phyloP scores from a whole-genome alignment of 2,329 filamentous ascomycete species.

The Stachybotrys echinatus region DNA sequence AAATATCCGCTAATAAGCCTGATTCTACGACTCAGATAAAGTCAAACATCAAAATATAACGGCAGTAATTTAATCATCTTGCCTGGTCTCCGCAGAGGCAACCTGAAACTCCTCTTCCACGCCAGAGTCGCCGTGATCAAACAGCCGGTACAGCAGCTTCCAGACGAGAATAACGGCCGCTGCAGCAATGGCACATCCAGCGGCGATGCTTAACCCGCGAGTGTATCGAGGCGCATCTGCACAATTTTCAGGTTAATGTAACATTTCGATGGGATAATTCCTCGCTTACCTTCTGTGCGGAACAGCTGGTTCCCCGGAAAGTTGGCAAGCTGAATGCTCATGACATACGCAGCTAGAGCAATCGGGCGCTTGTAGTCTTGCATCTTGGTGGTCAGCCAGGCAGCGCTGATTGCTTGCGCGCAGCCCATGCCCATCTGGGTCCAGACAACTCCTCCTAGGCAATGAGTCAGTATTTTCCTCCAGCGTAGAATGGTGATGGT shows the following conservation, averaged over 20 bases:
- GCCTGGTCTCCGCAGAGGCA: not conserved
- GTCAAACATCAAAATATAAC: not conserved
- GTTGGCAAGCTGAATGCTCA: constrained; percentile 23
- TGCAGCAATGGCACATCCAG: constrained; percentile 16
- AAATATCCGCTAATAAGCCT: too few species aligned
- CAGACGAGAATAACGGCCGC: constrained; percentile 18
- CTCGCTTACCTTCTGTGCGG: constrained; percentile 13
- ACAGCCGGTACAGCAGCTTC: constrained; percentile 21
- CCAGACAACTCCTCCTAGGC: constrained; percentile 20
- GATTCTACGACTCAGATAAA: too few species aligned
- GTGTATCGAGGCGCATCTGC: constrained; percentile 20
- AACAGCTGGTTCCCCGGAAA: constrained; percentile 24
- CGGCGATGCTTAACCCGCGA: constrained; percentile 16
- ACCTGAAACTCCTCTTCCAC: constrained; percentile 11
- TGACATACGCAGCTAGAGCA: constrained; percentile 22
- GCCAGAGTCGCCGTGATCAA: constrained; percentile 18
- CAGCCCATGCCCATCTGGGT: constrained; percentile 25
- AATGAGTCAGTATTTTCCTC: not conserved
- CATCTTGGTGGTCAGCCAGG: constrained; percentile 23
- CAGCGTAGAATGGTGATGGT: too few species aligned
- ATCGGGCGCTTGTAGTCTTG: constrained; percentile 20
- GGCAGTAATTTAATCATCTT: not conserved
- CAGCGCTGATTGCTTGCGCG: constrained; percentile 22
- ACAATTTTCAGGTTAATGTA: not conserved
- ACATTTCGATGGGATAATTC: too few species aligned